These are phyloP conservation scores for Rhynchospora breviuscula DNA, from an alignment of 176 grass and related monocot species.

Conservation along the genomic window DNA sequence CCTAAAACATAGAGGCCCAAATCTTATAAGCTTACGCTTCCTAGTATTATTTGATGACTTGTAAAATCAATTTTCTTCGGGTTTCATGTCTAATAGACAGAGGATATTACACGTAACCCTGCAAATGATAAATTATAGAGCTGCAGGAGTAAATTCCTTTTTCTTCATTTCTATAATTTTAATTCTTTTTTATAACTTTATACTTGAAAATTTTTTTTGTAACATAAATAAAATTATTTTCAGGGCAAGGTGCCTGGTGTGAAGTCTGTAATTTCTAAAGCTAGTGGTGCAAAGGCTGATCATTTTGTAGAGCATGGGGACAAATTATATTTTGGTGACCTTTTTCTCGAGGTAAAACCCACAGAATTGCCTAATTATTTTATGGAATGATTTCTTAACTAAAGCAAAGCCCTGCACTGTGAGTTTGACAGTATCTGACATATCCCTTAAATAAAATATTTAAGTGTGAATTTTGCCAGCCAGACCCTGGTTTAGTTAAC, in stretches of 20 bases:
- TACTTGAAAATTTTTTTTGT: neutral
- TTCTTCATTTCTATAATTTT: neutral
- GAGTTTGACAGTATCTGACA: too few species aligned
- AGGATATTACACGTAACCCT: too few species aligned
- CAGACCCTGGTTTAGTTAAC: neutral
- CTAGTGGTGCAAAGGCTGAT: constrained; percentile 57
- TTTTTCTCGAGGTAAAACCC: constrained; percentile 76
- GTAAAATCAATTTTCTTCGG: too few species aligned
- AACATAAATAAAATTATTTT: neutral
- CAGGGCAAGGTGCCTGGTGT: constrained; percentile 62
- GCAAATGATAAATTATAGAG: too few species aligned
- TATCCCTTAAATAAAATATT: too few species aligned
- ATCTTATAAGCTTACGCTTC: too few species aligned
- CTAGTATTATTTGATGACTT: too few species aligned
- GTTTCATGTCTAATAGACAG: too few species aligned
- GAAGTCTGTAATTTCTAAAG: constrained; percentile 77
- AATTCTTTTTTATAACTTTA: neutral
- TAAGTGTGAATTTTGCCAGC: neutral
- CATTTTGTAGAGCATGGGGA: constrained; percentile 72
- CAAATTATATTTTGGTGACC: constrained; percentile 69
- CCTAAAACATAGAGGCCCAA: too few species aligned
- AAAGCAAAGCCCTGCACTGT: too few species aligned
- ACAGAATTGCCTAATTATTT: neutral
- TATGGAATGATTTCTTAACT: too few species aligned
- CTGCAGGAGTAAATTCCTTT: neutral